Base-by-base conservation (phyloP, 2,329 filamentous ascomycete genomes). In the Penicillium sp. region DNA sequence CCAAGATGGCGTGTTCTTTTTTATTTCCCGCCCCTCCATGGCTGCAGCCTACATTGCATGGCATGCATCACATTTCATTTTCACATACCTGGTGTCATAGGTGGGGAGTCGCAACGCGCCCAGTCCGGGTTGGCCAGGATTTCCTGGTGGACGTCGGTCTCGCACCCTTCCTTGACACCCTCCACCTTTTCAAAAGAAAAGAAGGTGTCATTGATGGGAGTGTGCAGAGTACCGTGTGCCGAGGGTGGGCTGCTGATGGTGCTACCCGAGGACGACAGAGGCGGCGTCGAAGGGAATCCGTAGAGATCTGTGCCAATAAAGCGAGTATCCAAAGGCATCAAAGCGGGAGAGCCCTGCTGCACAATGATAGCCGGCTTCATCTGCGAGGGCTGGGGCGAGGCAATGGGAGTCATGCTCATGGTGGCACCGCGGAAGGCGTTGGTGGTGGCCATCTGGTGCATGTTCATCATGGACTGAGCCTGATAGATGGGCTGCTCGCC, bases 31-130 rank as follows among this genome's bases (percentile, higher is more conserved):
- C 16, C 36, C 18, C 18, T 21, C 36, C 36, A 16, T 13, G 18
- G 16, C 36, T 39, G 36, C 36, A 39, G 36, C 36, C 9, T 21
- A 10, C 9, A 39, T 39, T 12, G 10, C 9, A 39, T 39, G 9
- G 9, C 16, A 39, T 39, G 16, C 34, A 38, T 38, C 34, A 38
- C 34, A 38, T 39, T 38, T 16, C 10, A 21, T 15, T 29, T 12
- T 29, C 28, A 84, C 90, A 79, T 86, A 95, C 90, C 85, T 83
- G 92, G 91, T 65, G 90, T 95, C 83, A 95, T 85, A 23, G 90
- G 90, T 47, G 92, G 91, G 29, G 92, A 95, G 53, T 83, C 82
- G 54, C 85, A 87, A 70, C 82, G 85, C 52, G 87, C 80, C 87
- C 90, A 95, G 64, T 93, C 88, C 59, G 88, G 79, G 59, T 79